Conservation (phyloP, 495 filamentous ascomycete genomes). For the Cryomyces minteri region DNA sequence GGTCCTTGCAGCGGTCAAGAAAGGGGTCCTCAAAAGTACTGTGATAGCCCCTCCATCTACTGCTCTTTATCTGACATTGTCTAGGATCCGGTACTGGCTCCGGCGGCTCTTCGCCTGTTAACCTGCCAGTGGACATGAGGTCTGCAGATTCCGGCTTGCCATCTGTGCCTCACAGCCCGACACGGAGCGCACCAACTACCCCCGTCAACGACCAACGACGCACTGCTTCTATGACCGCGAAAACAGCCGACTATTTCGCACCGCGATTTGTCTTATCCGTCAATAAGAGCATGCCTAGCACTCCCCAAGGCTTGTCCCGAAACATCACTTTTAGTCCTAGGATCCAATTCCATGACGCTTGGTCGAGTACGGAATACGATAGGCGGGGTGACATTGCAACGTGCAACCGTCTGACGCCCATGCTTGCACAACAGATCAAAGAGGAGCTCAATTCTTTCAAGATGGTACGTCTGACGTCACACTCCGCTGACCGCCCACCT, state of each 20-base stretch:
- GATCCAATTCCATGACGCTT: slow-evolving; percentile 89
- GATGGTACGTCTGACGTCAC: slow-evolving; percentile 49
- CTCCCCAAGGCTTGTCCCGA: slow-evolving; percentile 50
- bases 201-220: slow-evolving; percentile 56
- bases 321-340: slow-evolving; percentile 85
- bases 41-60: slow-evolving; percentile 13
- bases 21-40: slow-evolving; percentile 89
- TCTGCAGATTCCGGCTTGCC: neutral
- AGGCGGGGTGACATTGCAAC: slow-evolving; percentile 91
- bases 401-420: slow-evolving; percentile 94
- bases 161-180: slow-evolving; percentile 23
- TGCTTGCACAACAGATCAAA: slow-evolving; percentile 98
- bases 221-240: slow-evolving; percentile 45
- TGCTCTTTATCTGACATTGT: slow-evolving; percentile 6
- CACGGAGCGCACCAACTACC: slow-evolving; percentile 67
- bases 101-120: slow-evolving; percentile 49
- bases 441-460: slow-evolving; percentile 99
- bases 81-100: slow-evolving; percentile 39
- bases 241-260: slow-evolving; percentile 75
- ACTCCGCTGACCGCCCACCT: neutral
- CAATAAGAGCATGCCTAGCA: slow-evolving; percentile 55
- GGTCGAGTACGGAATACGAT: slow-evolving; percentile 91
- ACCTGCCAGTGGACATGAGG: slow-evolving; percentile 33
- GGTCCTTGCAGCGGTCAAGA: slow-evolving; percentile 72
- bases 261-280: slow-evolving; percentile 45